These are phyloP conservation scores for Priceomyces haplophilus DNA, from an alignment of 805 yeast species.

Conservation along the genomic window DNA sequence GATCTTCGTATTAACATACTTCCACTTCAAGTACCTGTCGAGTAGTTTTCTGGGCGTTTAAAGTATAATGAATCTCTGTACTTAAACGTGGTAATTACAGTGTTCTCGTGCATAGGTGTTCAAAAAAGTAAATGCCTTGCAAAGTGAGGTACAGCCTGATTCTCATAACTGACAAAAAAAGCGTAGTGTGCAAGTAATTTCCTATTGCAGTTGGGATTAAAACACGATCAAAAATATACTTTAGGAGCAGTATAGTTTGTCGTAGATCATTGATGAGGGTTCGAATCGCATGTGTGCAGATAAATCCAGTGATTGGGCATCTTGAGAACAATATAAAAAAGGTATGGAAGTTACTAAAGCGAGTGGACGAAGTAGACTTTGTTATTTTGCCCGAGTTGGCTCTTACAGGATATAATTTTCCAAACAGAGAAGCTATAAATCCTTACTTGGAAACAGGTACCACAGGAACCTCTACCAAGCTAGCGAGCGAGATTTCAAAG, in stretches of 20 bases:
- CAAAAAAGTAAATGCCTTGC: too few species aligned
- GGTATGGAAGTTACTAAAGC: conserved; percentile 40
- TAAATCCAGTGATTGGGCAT: conserved; percentile 63
- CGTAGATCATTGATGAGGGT: conserved; percentile 36
- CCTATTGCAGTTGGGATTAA: too few species aligned
- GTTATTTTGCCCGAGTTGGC: conserved; percentile 81
- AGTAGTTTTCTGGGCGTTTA: neutral
- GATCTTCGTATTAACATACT: conserved; percentile 12
- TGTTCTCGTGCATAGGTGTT: too few species aligned
- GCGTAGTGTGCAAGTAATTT: too few species aligned
- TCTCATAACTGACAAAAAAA: too few species aligned
- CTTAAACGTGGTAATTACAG: too few species aligned
- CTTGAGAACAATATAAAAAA: conserved; percentile 50
- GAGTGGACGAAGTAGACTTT: conserved; percentile 49
- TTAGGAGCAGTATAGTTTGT: neutral
- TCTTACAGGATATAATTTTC: conserved; percentile 78
- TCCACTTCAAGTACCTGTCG: neutral
- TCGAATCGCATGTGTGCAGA: conserved; percentile 63
- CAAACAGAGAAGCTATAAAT: conserved; percentile 40
- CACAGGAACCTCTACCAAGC: conserved; percentile 47
- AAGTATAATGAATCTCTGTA: too few species aligned
- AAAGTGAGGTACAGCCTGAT: too few species aligned
- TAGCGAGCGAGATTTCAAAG: conserved; percentile 56
- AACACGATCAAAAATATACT: too few species aligned
- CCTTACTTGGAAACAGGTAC: conserved; percentile 56